Percentiles rank a stretch among this genome's conserved stretches.
Conservation (phyloP, 495 filamentous ascomycete species). For the Neurospora africana region DNA sequence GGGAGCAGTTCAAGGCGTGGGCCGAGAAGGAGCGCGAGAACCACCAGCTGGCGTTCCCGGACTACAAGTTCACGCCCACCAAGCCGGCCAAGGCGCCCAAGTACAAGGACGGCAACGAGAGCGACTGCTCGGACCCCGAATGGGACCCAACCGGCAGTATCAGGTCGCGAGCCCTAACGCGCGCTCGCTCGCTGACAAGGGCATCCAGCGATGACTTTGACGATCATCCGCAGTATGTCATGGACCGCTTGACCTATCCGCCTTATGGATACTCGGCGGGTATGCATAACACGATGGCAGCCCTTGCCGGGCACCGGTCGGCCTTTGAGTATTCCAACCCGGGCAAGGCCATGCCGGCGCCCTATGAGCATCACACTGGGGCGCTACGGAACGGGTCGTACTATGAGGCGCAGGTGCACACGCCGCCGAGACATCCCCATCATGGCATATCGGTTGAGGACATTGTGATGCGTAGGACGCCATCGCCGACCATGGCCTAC, state of each 20-base stretch:
- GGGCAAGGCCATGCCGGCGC: slow-evolving; percentile 44
- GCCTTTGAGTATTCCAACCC: slow-evolving; percentile 54
- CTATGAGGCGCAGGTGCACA: slow-evolving; percentile 47
- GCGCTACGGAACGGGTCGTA: slow-evolving; percentile 38
- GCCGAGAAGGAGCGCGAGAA: slow-evolving; percentile 76
- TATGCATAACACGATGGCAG: slow-evolving; percentile 20
- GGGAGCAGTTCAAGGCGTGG: slow-evolving; percentile 69
- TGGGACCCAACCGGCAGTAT: slow-evolving; percentile 11
- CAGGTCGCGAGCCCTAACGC: slow-evolving; percentile 7
- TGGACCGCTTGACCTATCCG: slow-evolving; percentile 20
- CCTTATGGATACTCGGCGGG: slow-evolving; percentile 15
- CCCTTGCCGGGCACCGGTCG: slow-evolving; percentile 36
- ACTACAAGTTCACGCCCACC: slow-evolving; percentile 88
- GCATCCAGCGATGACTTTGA: slow-evolving; percentile 20
- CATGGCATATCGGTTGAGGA: slow-evolving; percentile 38
- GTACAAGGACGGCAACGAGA: slow-evolving; percentile 28
- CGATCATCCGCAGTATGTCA: slow-evolving; percentile 25
- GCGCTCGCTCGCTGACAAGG: slow-evolving; percentile 19
- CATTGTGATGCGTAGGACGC: slow-evolving; percentile 37
- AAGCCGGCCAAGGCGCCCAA: slow-evolving; percentile 51
- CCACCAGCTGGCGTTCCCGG: slow-evolving; percentile 76
- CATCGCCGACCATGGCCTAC: slow-evolving; percentile 27
- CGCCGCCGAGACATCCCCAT: slow-evolving; percentile 23
- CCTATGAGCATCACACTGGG: slow-evolving; percentile 41
- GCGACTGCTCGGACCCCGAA: slow-evolving; percentile 27